Conservation (phyloP, 495 filamentous ascomycete species). For the Annulohypoxylon maeteangense region DNA sequence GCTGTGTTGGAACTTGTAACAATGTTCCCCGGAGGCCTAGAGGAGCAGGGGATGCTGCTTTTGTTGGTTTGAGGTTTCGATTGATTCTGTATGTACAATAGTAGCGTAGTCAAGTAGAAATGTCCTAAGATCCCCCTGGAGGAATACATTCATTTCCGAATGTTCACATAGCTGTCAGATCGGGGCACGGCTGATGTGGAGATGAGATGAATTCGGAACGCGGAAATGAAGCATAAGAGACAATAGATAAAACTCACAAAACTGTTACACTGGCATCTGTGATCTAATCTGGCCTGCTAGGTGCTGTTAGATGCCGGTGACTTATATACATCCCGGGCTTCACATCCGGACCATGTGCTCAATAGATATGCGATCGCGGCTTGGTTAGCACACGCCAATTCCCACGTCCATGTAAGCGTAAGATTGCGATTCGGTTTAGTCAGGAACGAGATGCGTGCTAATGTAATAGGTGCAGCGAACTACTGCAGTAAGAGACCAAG, state of each 20-base stretch:
- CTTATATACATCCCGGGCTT: background rate
- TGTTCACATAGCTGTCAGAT: slow-evolving; percentile 5
- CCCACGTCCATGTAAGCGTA: slow-evolving; percentile 34
- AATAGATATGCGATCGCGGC: slow-evolving; percentile 23
- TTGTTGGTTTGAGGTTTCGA: slow-evolving; percentile 5
- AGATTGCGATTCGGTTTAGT: slow-evolving; percentile 40
- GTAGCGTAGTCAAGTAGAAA: too few species aligned
- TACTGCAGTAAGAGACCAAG: slow-evolving; percentile 25
- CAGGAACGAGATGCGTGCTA: slow-evolving; percentile 40
- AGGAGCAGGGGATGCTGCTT: background rate
- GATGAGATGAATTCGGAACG: slow-evolving; percentile 8
- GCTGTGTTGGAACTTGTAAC: slow-evolving; percentile 9
- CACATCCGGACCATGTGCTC: slow-evolving; percentile 11
- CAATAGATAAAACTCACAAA: background rate
- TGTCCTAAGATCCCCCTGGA: slow-evolving; percentile 15
- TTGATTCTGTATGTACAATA: slow-evolving; percentile 1
- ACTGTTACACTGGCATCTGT: background rate
- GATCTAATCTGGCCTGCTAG: background rate
- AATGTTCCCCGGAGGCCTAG: background rate
- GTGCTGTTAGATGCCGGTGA: background rate
- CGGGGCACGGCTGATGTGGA: slow-evolving; percentile 6
- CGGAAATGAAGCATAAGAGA: background rate
- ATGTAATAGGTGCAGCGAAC: slow-evolving; percentile 39
- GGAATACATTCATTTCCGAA: slow-evolving; percentile 19
- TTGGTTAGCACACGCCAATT: slow-evolving; percentile 26